phyloP scores from a whole-genome alignment of 1,139 yeast genomes.

The Kurtzmaniella quercitrusa region DNA sequence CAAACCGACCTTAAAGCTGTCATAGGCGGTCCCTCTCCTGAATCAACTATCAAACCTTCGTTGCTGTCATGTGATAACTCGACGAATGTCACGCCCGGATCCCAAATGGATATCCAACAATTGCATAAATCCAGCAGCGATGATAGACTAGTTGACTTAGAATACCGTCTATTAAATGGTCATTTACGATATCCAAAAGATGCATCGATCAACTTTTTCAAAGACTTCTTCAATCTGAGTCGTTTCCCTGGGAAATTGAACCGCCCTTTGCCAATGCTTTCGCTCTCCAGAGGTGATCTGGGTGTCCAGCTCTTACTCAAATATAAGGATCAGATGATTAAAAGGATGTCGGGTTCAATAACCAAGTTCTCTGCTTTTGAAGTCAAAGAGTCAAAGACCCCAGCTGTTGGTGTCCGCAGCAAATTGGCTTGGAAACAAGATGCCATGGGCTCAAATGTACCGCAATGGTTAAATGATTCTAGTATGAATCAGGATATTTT shows the following conservation, averaged over 20 bases:
- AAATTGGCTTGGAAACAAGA: neutral
- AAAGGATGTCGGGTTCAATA: conserved; percentile 1
- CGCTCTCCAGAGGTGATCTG: conserved; percentile 8
- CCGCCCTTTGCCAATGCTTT: conserved; percentile 8
- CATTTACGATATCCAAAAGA: neutral
- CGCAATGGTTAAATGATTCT: neutral
- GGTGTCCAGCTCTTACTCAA: conserved; percentile 7
- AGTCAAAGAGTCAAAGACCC: neutral
- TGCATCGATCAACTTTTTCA: conserved; percentile 7
- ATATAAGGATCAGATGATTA: conserved; percentile 4
- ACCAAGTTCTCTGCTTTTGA: conserved; percentile 2
- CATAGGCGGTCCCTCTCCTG: conserved; percentile 1
- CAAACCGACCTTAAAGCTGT: neutral
- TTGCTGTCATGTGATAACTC: too few relatives aligned
- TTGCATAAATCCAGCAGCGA: neutral
- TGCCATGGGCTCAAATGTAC: neutral
- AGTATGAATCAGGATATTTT: neutral
- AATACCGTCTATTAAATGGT: neutral
- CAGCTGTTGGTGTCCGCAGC: conserved; percentile 1
- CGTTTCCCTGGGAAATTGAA: conserved; percentile 2
- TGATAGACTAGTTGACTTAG: neutral
- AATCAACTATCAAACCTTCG: too few relatives aligned
- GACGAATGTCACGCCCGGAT: neutral
- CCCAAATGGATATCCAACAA: too few relatives aligned
- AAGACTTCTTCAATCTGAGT: conserved; percentile 5